A percentile compares a stretch with the other conserved stretches of the same genome.
Conservation (phyloP, 495 filamentous ascomycete genomes). For the Margaritispora aquatica region DNA sequence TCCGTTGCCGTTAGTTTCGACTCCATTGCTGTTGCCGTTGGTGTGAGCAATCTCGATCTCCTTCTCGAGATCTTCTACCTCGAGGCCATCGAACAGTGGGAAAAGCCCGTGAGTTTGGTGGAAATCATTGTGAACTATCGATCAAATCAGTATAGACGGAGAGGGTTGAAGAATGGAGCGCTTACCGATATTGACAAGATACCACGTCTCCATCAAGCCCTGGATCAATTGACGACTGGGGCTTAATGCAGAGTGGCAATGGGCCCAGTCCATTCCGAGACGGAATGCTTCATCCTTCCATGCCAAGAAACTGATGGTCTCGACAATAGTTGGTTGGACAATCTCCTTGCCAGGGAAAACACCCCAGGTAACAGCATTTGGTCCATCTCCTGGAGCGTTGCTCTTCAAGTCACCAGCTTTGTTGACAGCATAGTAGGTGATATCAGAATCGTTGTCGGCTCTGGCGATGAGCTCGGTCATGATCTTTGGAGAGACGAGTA, state of each 20-base stretch:
- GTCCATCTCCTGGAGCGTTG: constrained; percentile 77
- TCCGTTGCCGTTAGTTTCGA: constrained; percentile 1
- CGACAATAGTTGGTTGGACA: constrained; percentile 98
- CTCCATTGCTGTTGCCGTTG: constrained; percentile 8
- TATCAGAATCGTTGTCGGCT: constrained; percentile 68
- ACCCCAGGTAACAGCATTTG: constrained; percentile 98
- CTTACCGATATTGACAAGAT: constrained; percentile 91
- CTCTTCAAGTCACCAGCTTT: constrained; percentile 73
- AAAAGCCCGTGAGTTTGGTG: constrained; percentile 72
- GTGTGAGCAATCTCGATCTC: constrained; percentile 22
- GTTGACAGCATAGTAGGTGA: constrained; percentile 91
- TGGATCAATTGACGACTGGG: constrained; percentile 81
- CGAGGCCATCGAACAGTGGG: constrained; percentile 73
- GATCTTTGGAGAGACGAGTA: constrained; percentile 73
- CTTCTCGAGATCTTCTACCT: constrained; percentile 58
- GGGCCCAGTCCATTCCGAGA: constrained; percentile 88
- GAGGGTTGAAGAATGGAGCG: constrained; percentile 1
- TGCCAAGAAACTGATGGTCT: constrained; percentile 94
- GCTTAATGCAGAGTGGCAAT: constrained; percentile 72
- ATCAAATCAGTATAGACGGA: not conserved
- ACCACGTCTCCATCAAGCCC: constrained; percentile 82
- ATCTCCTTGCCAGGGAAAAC: constrained; percentile 99
- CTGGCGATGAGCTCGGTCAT: constrained; percentile 73
- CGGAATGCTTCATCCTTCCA: constrained; percentile 99
- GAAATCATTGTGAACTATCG: constrained; percentile 92